Evolutionary conservation across 2,329 filamentous ascomycete species (phyloP).

Genomic region (Berkeleyomyces basicola): DNA sequence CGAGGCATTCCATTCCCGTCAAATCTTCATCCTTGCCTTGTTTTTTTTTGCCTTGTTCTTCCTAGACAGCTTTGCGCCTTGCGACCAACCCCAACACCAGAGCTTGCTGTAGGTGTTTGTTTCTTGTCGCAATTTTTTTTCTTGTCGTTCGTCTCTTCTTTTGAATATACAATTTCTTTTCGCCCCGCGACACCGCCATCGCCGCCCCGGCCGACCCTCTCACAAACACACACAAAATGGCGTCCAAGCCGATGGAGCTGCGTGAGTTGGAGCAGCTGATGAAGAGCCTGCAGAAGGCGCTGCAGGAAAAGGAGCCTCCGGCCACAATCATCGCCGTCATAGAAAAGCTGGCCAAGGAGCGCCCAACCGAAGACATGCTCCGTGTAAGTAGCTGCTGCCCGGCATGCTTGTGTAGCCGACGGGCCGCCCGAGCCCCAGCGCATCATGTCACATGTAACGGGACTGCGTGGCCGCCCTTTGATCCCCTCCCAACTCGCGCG

Average conservation of each 20-base stretch:
- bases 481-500: background rate
- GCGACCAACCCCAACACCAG: constrained; percentile 1
- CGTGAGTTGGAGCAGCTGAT: constrained; percentile 66
- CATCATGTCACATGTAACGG: background rate
- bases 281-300: constrained; percentile 65
- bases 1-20: background rate
- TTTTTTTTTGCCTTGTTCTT: background rate
- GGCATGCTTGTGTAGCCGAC: background rate
- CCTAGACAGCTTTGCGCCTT: background rate
- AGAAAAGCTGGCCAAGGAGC: constrained; percentile 61
- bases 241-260: constrained; percentile 45
- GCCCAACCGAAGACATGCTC: constrained; percentile 79
- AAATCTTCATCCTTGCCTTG: background rate
- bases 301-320: constrained; percentile 56
- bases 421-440: background rate
- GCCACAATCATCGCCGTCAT: constrained; percentile 58
- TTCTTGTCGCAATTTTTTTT: background rate
- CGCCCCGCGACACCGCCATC: background rate
- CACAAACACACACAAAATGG: background rate
- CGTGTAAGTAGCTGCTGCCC: constrained; percentile 37
- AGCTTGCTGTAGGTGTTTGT: background rate
- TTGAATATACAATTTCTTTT: no score
- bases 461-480: background rate
- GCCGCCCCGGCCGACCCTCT: background rate
- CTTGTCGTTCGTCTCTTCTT: background rate